Base-by-base conservation (phyloP, 2,329 filamentous ascomycete species). In the Diaporthe citrichinensis region DNA sequence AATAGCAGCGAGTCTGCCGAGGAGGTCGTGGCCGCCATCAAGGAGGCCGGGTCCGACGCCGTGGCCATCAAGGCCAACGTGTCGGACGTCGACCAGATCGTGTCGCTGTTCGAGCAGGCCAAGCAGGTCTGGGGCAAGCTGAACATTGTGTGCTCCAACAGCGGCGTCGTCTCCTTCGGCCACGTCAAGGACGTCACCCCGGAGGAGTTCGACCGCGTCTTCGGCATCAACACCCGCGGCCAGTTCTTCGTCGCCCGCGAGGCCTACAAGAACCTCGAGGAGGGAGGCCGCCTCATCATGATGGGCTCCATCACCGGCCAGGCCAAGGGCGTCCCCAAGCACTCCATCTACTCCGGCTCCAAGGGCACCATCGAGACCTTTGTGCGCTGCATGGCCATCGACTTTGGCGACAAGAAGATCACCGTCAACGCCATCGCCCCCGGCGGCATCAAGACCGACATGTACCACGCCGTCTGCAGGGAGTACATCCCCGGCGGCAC, bases 341-440 rank as follows among this genome's bases (percentile, higher is more conserved):
- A 95, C 83, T 88, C 92, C 20, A 88, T 95, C 65, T 95, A 95
- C 87, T 93, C 93, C 31, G 93, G 91, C 20, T 91, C 88, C 83
- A 95, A 95, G 88, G 94, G 93, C 79, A 91, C 94, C 51, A 92
- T 95, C 76, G 94, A 95, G 84, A 93, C 92, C 15, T 94, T 95
- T 84, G 92, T 94, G 79, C 92, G 94, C 82, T 92, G 90, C 79
- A 93, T 95, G 85, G 92, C 94, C 7, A 92, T 92, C 62, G 91
- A 93, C 84, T 90, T 89, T 78, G 90, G 92, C 73, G 89, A 92
- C 86, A 88, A 90, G 78, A 90, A 90, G 71, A 91, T 92, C 81
- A 92, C 90, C 0, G 90, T 92, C 81, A 92, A 92, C 80, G 90
- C 90, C 71, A 88, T 92, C 23, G 91, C 91, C 0, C 91, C 91